Evolutionary conservation across 352 stramenopile genomes (phyloP).

Genomic region (Pythium oligandrum): DNA sequence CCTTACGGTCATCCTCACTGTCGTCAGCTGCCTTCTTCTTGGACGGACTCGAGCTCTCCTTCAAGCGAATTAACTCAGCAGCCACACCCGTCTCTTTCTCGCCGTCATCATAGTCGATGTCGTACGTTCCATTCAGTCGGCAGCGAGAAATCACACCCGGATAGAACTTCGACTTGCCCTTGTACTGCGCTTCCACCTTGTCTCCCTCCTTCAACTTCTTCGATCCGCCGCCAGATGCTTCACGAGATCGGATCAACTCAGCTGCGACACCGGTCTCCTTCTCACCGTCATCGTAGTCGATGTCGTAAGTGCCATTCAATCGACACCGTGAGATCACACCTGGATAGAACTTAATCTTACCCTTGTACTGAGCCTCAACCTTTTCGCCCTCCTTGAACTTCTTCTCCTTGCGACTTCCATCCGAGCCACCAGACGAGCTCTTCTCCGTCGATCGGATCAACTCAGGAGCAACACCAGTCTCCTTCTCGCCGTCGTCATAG

Average conservation of each 20-base stretch:
- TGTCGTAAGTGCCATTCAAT: slow-evolving; percentile 66
- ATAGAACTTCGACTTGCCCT: slow-evolving; percentile 50
- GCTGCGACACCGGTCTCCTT: slow-evolving; percentile 55
- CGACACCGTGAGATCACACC: slow-evolving; percentile 38
- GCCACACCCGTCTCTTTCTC: slow-evolving; percentile 17
- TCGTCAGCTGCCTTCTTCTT: too few species aligned
- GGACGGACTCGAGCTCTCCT: too few species aligned
- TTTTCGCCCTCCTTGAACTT: too few species aligned
- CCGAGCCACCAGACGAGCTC: too few species aligned
- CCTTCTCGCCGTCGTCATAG: slow-evolving; percentile 71
- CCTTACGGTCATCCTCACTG: too few species aligned
- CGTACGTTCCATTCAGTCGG: slow-evolving; percentile 36
- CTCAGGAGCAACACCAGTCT: slow-evolving; percentile 27
- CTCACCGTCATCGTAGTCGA: slow-evolving; percentile 78
- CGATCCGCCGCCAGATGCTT: too few species aligned
- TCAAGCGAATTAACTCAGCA: too few species aligned
- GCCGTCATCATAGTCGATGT: slow-evolving; percentile 38
- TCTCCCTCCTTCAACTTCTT: too few species aligned
- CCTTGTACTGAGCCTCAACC: too few species aligned
- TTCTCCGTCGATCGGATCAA: slow-evolving; percentile 16
- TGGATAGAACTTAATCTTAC: too few species aligned
- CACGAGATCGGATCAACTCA: slow-evolving; percentile 2
- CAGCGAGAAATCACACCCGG: slow-evolving; percentile 32
- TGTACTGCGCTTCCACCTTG: too few species aligned
- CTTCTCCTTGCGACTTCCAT: too few species aligned